A percentile compares a stretch with the other conserved stretches of the same genome.
These are phyloP conservation scores for Drechmeria coniospora DNA, from an alignment of 2,329 filamentous ascomycete species.

Conservation along the genomic window DNA sequence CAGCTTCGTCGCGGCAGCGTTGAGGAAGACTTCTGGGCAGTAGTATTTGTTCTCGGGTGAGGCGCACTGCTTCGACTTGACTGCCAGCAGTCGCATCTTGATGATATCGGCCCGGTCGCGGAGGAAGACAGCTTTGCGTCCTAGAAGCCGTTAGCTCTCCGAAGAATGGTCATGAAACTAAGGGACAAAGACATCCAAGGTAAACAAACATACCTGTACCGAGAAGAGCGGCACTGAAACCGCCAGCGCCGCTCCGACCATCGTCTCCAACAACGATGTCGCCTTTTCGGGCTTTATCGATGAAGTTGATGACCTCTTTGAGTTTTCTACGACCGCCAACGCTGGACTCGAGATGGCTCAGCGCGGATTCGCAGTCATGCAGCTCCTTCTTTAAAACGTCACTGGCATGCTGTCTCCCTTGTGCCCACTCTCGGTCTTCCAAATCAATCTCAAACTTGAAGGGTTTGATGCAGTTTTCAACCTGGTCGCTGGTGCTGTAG, in stretches of 20 bases:
- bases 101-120: conserved; percentile 82
- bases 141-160: conserved; percentile 34
- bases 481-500: conserved; percentile 93
- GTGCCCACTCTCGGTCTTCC: conserved; percentile 75
- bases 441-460: conserved; percentile 98
- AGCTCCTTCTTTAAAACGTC: conserved; percentile 77
- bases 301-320: conserved; percentile 76
- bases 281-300: conserved; percentile 78
- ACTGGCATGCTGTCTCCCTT: conserved; percentile 70
- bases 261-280: conserved; percentile 77
- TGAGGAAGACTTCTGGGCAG: conserved; percentile 95
- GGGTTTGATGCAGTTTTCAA: conserved; percentile 97
- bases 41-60: conserved; percentile 81
- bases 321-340: conserved; percentile 76
- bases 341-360: conserved; percentile 57
- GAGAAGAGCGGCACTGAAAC: conserved; percentile 81
- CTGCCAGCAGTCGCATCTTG: conserved; percentile 73
- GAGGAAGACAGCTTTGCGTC: conserved; percentile 85
- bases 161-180: too few relatives aligned
- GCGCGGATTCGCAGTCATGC: conserved; percentile 63
- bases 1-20: conserved; percentile 88
- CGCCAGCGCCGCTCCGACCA: conserved; percentile 70
- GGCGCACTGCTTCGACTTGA: conserved; percentile 82
- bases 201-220: conserved; percentile 47
- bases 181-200: too few relatives aligned